These are phyloP conservation scores for Datisca glomerata DNA, from an alignment of 306 rosid species.

Conservation along the genomic window DNA sequence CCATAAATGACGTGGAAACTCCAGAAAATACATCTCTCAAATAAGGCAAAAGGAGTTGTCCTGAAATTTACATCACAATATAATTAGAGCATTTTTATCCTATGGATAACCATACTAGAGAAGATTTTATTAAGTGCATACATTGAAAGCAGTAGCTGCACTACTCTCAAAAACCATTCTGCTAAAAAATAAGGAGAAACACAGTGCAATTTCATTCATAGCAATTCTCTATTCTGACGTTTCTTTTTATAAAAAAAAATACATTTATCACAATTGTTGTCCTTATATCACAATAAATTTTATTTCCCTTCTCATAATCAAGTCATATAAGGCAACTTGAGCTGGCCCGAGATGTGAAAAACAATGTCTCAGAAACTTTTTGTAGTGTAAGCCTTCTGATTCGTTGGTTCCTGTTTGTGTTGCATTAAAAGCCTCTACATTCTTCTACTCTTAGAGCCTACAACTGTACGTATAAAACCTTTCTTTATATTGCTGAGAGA, in stretches of 20 bases:
- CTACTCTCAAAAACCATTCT: too few species aligned
- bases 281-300: too few species aligned
- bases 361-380: neutral
- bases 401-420: too few species aligned
- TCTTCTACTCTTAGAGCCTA: neutral
- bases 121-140: too few species aligned
- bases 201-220: neutral
- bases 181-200: neutral
- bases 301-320: too few species aligned
- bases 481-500: neutral
- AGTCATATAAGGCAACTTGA: too few species aligned
- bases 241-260: too few species aligned
- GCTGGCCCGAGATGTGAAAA: too few species aligned
- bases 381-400: too few species aligned
- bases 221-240: neutral
- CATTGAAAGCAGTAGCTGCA: too few species aligned
- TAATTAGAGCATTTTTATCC: neutral
- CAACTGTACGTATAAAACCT: neutral
- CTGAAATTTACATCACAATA: conserved; percentile 11
- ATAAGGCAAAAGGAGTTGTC: conserved; percentile 34
- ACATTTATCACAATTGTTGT: too few species aligned
- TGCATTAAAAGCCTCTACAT: too few species aligned
- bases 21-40: conserved; percentile 24
- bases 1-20: conserved; percentile 20
- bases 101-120: neutral